phyloP scores from a whole-genome alignment of 139 green algal species.

The Chlorella sp. region DNA sequence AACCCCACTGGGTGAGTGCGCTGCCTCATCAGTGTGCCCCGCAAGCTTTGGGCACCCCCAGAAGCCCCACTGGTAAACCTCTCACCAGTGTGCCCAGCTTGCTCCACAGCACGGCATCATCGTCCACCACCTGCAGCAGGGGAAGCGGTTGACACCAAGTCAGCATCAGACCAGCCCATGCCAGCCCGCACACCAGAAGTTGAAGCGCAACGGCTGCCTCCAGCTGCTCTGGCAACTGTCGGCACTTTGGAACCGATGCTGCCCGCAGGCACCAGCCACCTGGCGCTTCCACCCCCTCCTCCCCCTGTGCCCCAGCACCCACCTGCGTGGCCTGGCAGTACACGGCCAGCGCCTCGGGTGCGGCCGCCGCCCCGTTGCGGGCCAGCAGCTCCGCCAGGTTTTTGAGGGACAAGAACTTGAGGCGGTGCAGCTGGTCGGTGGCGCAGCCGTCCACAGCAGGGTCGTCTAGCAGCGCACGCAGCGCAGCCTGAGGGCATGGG shows the following conservation, averaged over 20 bases:
- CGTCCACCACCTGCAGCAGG: not conserved
- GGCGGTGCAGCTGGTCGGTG: slow-evolving; percentile 40
- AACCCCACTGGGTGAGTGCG: no score
- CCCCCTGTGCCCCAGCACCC: no score
- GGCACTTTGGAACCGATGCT: no score
- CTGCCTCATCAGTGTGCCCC: no score
- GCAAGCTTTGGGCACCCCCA: no score
- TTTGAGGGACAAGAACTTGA: slow-evolving; percentile 33
- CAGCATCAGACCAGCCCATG: no score
- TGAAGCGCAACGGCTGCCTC: no score
- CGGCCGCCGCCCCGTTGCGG: not conserved
- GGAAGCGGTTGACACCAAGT: no score
- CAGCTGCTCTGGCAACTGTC: no score
- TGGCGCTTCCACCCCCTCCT: not conserved
- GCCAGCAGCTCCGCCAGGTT: slow-evolving; percentile 37
- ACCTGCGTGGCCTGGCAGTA: slow-evolving; percentile 22
- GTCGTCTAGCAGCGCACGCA: slow-evolving; percentile 30
- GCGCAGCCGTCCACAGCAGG: slow-evolving; percentile 10
- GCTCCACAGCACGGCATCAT: slow-evolving; percentile 38
- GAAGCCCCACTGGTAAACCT: no score
- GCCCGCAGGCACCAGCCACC: no score
- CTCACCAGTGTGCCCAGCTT: slow-evolving; percentile 35
- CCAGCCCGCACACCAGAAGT: no score
- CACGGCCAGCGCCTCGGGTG: slow-evolving; percentile 11
- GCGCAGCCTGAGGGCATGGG: not conserved